Evolutionary conservation across 2,329 filamentous ascomycete species (phyloP), one percentile per base, ranked within the genome.

Genomic region (Helminthosporium solani): DNA sequence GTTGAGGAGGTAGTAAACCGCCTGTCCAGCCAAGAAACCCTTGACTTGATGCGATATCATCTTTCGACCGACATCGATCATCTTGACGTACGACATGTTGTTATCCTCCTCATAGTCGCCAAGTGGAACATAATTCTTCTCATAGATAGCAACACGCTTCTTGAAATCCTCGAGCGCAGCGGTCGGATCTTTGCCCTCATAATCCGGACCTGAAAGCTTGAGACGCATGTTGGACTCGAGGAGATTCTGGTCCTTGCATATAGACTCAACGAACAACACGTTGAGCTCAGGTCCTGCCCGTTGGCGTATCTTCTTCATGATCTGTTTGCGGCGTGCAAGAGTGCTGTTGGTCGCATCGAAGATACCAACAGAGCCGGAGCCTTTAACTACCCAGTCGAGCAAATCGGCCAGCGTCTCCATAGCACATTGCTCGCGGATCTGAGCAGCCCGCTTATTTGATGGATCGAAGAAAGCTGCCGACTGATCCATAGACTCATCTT

Each of bases 331-430:
- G 30, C 94, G 86, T 53, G 89, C 82, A 40, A 95, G 79, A 0
- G 94, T 99, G 74, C 91, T 96, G 74, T 99, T 99, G 7, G 94
- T 99, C 7, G 94, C 94, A 71, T 99, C 94, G 11, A 99, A 82
- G 53, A 99, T 97, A 30, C 94, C 94, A 8, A 97, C 89, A 23
- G 90, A 88, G 37, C 94, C 94, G 21, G 87, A 89, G 43, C 85
- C 79, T 19, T 85, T 78, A 27, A 97, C 76, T 9, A 99, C 84
- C 68, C 95, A 99, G 58, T 96, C 87, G 37, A 99, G 73, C 7
- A 97, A 78, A 65, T 99, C 94, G 60, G 99, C 89, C 40, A 97
- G 74, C 0, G 94, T 97, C 42, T 92, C 88, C 69, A 96, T 82
- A 4, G 94, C 94, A 28, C 95, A 88, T 70, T 95, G 88, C 66